These are phyloP conservation scores for Arxiozyma slooffiae DNA, from an alignment of 1,139 yeast species.

Conservation along the genomic window DNA sequence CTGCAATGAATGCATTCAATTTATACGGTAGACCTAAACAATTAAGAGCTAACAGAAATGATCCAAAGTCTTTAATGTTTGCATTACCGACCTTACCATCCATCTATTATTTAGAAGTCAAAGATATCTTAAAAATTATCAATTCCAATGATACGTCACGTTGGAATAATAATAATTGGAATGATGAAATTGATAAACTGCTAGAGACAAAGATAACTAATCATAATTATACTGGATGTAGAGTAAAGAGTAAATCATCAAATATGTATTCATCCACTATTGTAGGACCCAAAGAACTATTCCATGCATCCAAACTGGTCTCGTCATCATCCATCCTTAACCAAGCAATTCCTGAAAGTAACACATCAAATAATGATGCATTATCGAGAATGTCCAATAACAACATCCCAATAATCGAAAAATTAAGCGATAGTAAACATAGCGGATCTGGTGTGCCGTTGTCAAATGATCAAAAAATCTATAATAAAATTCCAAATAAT, in stretches of 20 bases:
- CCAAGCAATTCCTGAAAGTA: background rate
- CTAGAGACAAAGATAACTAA: slow-evolving; percentile 54
- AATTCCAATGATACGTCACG: slow-evolving; percentile 29
- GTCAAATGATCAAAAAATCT: background rate
- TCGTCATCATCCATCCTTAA: background rate
- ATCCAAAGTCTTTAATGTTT: slow-evolving; percentile 66
- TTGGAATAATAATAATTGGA: slow-evolving; percentile 72
- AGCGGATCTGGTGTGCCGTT: background rate
- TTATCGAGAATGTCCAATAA: background rate
- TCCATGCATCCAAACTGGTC: slow-evolving; percentile 14
- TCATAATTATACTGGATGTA: slow-evolving; percentile 77
- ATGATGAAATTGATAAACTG: slow-evolving; percentile 48
- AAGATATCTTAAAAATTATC: slow-evolving; percentile 41
- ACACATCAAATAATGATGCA: background rate
- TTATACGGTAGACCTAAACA: slow-evolving; percentile 86
- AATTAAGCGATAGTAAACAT: background rate
- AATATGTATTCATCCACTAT: slow-evolving; percentile 48
- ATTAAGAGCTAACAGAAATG: slow-evolving; percentile 77
- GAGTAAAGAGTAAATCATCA: slow-evolving; percentile 52
- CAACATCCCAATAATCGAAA: background rate
- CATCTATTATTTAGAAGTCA: slow-evolving; percentile 64
- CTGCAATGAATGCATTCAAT: slow-evolving; percentile 73
- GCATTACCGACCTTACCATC: slow-evolving; percentile 86
- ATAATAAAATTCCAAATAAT: background rate
- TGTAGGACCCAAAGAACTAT: slow-evolving; percentile 29